Percentiles rank a stretch among this genome's conserved stretches.
Evolutionary conservation across 345 rosid genomes (phyloP).

Genomic region (Clausena lansium): DNA sequence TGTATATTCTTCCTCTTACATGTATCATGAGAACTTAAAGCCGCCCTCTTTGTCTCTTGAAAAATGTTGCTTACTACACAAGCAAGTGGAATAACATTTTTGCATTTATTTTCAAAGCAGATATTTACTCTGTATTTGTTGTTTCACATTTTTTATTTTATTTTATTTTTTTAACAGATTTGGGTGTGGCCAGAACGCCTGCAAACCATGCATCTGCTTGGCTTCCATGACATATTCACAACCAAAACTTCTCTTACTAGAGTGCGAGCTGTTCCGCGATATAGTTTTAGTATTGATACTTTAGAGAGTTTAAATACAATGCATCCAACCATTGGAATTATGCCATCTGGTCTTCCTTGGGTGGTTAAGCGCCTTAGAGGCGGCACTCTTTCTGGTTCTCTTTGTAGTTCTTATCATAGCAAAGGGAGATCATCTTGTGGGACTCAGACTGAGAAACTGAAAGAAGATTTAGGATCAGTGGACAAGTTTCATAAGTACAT

Average conservation of each 20-base stretch:
- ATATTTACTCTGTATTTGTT: constrained; percentile 7
- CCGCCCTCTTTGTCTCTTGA: background rate
- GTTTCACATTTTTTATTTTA: constrained; percentile 9
- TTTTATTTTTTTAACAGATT: constrained; percentile 43
- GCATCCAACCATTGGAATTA: constrained; percentile 72
- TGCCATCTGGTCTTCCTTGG: constrained; percentile 94
- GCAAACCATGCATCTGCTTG: constrained; percentile 77
- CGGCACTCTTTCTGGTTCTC: constrained; percentile 42
- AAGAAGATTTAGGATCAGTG: constrained; percentile 24
- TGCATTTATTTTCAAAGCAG: background rate
- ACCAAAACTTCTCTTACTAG: constrained; percentile 67
- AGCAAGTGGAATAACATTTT: background rate
- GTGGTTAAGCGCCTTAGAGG: constrained; percentile 35
- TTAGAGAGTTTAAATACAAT: constrained; percentile 57
- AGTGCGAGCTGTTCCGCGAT: constrained; percentile 83
- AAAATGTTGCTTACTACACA: background rate
- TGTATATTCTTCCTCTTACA: background rate
- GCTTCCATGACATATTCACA: constrained; percentile 60
- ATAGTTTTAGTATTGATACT: constrained; percentile 72
- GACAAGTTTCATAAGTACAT: constrained; percentile 45
- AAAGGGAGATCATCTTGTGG: constrained; percentile 22
- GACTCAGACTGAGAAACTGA: constrained; percentile 9
- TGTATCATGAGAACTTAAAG: background rate
- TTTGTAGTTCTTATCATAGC: constrained; percentile 27
- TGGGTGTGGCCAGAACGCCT: constrained; percentile 97